These are phyloP conservation scores for Suillus tomentosus DNA, from an alignment of 768 basidiomycete genomes.

Conservation along the genomic window DNA sequence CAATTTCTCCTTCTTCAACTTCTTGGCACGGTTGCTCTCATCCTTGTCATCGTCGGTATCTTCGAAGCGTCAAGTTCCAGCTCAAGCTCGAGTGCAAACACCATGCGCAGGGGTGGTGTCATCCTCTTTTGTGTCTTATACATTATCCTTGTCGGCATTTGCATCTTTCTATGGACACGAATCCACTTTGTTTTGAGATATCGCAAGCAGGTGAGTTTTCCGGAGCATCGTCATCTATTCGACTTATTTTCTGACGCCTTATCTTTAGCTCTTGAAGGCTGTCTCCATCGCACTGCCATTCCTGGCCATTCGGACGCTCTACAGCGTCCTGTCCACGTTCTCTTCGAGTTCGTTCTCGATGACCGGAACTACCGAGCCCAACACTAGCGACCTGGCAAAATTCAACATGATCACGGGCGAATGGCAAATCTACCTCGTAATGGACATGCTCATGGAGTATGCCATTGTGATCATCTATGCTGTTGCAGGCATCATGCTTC, in stretches of 20 bases:
- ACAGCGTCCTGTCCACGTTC: conserved; percentile 56
- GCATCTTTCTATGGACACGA: conserved; percentile 54
- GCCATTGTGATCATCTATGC: conserved; percentile 44
- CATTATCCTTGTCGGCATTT: conserved; percentile 45
- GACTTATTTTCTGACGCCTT: conserved; percentile 13
- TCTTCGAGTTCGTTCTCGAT: conserved; percentile 42
- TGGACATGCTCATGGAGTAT: conserved; percentile 60
- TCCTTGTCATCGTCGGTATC: conserved; percentile 39
- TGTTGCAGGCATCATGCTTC: conserved; percentile 21
- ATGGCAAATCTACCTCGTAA: conserved; percentile 54
- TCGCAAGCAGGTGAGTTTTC: conserved; percentile 36
- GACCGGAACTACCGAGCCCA: conserved; percentile 26
- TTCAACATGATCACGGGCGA: conserved; percentile 54
- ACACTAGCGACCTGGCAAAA: conserved; percentile 39
- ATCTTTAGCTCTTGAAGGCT: conserved; percentile 54
- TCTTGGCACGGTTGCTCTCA: conserved; percentile 29
- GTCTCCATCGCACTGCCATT: conserved; percentile 59
- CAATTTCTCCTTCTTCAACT: conserved; percentile 33
- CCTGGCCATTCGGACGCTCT: conserved; percentile 47
- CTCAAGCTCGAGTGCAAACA: conserved; percentile 24
- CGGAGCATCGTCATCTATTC: neutral
- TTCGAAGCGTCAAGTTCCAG: conserved; percentile 19
- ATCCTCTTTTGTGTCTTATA: conserved; percentile 38
- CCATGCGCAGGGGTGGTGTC: conserved; percentile 37
- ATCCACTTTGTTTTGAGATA: conserved; percentile 38